These are phyloP conservation scores for Phalaenopsis aphrodite DNA, from an alignment of 106 monocot species.

Conservation along the genomic window DNA sequence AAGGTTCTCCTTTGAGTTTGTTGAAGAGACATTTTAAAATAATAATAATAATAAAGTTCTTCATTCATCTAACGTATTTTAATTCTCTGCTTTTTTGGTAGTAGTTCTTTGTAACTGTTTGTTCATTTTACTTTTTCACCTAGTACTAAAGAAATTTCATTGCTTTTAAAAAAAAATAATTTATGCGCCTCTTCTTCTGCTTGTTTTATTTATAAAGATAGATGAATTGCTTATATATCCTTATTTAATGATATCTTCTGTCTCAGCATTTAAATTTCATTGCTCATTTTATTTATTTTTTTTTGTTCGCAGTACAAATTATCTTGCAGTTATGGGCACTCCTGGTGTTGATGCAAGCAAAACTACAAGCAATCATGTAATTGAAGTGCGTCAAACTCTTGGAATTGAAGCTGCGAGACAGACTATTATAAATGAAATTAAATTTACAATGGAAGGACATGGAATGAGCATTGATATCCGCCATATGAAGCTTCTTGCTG, in stretches of 20 bases:
- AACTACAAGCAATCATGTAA: slow-evolving; percentile 81
- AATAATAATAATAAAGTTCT: too few relatives aligned
- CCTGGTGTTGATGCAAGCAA: slow-evolving; percentile 65
- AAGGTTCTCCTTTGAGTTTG: too few relatives aligned
- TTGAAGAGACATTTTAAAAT: too few relatives aligned
- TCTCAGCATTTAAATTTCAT: neutral
- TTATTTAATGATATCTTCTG: neutral
- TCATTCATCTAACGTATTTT: too few relatives aligned
- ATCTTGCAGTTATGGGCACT: slow-evolving; percentile 88
- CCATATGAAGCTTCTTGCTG: slow-evolving; percentile 97
- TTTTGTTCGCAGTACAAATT: slow-evolving; percentile 54
- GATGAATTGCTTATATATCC: too few relatives aligned
- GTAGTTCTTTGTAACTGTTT: too few relatives aligned
- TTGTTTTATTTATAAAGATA: too few relatives aligned
- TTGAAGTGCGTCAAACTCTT: slow-evolving; percentile 64
- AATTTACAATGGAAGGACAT: slow-evolving; percentile 60
- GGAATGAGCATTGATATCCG: slow-evolving; percentile 88
- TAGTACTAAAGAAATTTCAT: too few relatives aligned
- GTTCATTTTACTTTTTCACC: too few relatives aligned
- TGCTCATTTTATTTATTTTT: neutral
- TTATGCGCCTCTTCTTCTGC: too few relatives aligned
- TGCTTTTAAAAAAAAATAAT: too few relatives aligned
- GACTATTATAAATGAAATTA: slow-evolving; percentile 80
- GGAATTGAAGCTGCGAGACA: slow-evolving; percentile 98
- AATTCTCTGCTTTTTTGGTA: too few relatives aligned